phyloP scores from a whole-genome alignment of 2,329 filamentous ascomycete genomes.

The Ophiocordyceps australis region DNA sequence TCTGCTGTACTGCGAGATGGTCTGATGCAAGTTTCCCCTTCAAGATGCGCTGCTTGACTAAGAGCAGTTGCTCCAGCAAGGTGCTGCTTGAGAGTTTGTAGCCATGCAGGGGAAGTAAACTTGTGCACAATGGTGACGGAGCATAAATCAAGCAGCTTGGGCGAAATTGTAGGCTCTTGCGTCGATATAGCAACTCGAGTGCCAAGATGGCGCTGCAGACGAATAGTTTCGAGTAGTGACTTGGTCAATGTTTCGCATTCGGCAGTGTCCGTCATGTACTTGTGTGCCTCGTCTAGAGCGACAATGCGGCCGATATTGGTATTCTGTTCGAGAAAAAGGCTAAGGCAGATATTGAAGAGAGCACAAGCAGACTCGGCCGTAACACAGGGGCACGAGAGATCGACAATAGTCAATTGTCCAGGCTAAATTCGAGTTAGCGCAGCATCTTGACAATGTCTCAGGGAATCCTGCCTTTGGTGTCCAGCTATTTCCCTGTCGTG shows the following conservation, averaged over 20 bases:
- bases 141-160: conserved; percentile 51
- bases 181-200: conserved; percentile 54
- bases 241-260: conserved; percentile 42
- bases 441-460: too few relatives aligned
- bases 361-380: conserved; percentile 48
- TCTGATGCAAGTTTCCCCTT: too few relatives aligned
- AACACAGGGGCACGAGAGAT: conserved; percentile 56
- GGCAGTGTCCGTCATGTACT: conserved; percentile 42
- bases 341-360: conserved; percentile 55
- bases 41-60: background rate
- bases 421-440: conserved; percentile 4
- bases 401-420: conserved; percentile 27
- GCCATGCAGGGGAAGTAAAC: conserved; percentile 51
- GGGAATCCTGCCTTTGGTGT: conserved; percentile 4
- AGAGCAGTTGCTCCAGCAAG: conserved; percentile 18
- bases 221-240: conserved; percentile 41
- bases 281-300: conserved; percentile 63
- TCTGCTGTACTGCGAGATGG: background rate
- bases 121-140: conserved; percentile 55
- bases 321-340: conserved; percentile 40
- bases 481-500: conserved; percentile 3
- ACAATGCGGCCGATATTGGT: conserved; percentile 35
- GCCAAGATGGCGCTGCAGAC: conserved; percentile 52
- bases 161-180: conserved; percentile 58
- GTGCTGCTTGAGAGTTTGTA: conserved; percentile 21